phyloP scores from a whole-genome alignment of 441 rosid genomes.

The Arabidopsis hybrid region DNA sequence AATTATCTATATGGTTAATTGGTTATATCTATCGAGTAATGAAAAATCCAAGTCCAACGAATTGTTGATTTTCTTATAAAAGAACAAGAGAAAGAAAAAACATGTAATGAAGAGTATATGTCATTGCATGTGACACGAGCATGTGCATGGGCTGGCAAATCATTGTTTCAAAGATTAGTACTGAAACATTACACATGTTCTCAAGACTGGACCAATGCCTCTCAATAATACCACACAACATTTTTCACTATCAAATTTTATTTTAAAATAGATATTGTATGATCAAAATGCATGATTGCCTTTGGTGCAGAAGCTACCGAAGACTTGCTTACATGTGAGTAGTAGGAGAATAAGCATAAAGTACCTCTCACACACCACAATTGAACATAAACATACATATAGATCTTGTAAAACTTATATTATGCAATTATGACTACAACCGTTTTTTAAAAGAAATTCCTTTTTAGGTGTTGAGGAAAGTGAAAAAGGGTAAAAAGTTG shows the following conservation, averaged over 20 bases:
- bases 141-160: conserved; percentile 41
- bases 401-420: too few relatives aligned
- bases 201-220: conserved; percentile 37
- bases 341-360: conserved; percentile 23
- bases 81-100: not conserved
- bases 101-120: conserved; percentile 32
- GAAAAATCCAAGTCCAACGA: conserved; percentile 7
- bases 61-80: not conserved
- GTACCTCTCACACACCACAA: conserved; percentile 6
- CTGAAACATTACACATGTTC: conserved; percentile 42
- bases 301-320: conserved; percentile 31
- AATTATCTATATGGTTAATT: too few relatives aligned
- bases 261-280: too few relatives aligned
- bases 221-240: conserved; percentile 28
- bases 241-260: conserved; percentile 12
- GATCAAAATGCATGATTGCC: conserved; percentile 33
- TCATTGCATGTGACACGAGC: conserved; percentile 44
- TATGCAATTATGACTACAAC: too few relatives aligned
- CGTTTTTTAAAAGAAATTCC: too few relatives aligned
- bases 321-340: conserved; percentile 28
- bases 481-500: not conserved
- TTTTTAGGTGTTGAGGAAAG: too few relatives aligned
- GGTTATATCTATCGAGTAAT: not conserved
- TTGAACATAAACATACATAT: not conserved
- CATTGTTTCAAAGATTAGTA: conserved; percentile 35